These are phyloP conservation scores for Fusarium sp. DNA, from an alignment of 2,329 filamentous ascomycete genomes.

Conservation along the genomic window DNA sequence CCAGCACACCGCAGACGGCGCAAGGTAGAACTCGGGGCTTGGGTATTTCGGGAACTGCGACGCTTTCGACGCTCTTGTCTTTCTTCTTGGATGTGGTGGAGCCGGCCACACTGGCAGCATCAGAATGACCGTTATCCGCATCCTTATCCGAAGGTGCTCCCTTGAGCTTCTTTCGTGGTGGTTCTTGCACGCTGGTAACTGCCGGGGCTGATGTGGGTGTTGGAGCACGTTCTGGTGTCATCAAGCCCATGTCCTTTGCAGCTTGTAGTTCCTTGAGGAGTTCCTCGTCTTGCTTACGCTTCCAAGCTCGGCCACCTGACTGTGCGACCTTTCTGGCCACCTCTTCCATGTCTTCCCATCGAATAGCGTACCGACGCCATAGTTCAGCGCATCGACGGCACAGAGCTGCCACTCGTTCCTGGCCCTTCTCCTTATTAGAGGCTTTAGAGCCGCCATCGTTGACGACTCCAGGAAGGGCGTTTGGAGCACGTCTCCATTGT, in stretches of 20 bases:
- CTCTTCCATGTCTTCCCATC: conserved; percentile 95
- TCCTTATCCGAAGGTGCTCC: conserved; percentile 64
- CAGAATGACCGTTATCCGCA: conserved; percentile 60
- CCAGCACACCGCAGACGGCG: conserved; percentile 82
- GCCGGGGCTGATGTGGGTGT: conserved; percentile 48
- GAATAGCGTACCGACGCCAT: conserved; percentile 95
- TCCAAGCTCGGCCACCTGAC: conserved; percentile 84
- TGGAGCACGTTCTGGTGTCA: conserved; percentile 59
- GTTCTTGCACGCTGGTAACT: conserved; percentile 58
- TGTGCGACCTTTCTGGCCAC: conserved; percentile 87
- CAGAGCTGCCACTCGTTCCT: conserved; percentile 81
- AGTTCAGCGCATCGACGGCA: conserved; percentile 92
- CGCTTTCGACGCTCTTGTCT: conserved; percentile 66
- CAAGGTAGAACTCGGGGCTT: conserved; percentile 85
- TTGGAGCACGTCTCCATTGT: conserved; percentile 92
- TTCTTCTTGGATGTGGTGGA: conserved; percentile 66
- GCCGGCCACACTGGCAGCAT: conserved; percentile 58
- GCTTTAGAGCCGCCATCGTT: conserved; percentile 68
- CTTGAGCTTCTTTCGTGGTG: conserved; percentile 76
- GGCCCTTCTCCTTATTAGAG: conserved; percentile 81
- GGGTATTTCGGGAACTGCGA: conserved; percentile 79
- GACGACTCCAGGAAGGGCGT: conserved; percentile 77
- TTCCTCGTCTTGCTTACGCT: conserved; percentile 92
- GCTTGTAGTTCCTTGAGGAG: conserved; percentile 78
- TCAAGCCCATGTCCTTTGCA: conserved; percentile 69